Conservation (phyloP, 495 filamentous ascomycete genomes). For the Penicillium daleae region DNA sequence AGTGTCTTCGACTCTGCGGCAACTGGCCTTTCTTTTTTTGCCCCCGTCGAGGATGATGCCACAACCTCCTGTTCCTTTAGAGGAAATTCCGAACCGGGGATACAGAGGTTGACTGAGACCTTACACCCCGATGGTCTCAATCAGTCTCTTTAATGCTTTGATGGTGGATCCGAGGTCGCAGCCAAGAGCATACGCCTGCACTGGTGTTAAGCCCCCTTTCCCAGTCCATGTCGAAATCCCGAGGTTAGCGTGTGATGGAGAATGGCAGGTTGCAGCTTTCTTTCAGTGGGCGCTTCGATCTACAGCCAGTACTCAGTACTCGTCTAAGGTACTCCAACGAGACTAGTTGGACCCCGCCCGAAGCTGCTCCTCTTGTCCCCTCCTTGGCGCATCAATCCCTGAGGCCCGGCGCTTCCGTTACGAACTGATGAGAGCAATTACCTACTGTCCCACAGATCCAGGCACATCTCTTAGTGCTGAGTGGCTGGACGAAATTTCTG, state of each 20-base stretch:
- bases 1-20: slow-evolving; percentile 1
- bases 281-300: slow-evolving; percentile 16
- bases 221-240: slow-evolving; percentile 27
- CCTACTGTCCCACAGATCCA: slow-evolving; percentile 14
- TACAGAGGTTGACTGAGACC: no score
- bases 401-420: slow-evolving; percentile 1
- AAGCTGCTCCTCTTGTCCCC: not conserved
- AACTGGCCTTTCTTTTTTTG: not conserved
- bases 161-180: slow-evolving; percentile 7
- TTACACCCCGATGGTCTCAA: slow-evolving; percentile 24
- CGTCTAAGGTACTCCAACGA: slow-evolving; percentile 18
- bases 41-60: slow-evolving; percentile 12
- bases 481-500: slow-evolving; percentile 9
- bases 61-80: not conserved
- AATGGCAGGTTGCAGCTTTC: slow-evolving; percentile 29
- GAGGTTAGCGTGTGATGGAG: slow-evolving; percentile 32
- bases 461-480: slow-evolving; percentile 19
- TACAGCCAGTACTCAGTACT: no score
- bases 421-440: not conserved
- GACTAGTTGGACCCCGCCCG: not conserved
- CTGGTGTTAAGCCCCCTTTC: slow-evolving; percentile 20
- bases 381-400: not conserved
- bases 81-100: not conserved
- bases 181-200: slow-evolving; percentile 15
- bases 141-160: slow-evolving; percentile 6